These are phyloP conservation scores for Vicia sativa DNA, from an alignment of 306 rosid genomes.

Conservation along the genomic window DNA sequence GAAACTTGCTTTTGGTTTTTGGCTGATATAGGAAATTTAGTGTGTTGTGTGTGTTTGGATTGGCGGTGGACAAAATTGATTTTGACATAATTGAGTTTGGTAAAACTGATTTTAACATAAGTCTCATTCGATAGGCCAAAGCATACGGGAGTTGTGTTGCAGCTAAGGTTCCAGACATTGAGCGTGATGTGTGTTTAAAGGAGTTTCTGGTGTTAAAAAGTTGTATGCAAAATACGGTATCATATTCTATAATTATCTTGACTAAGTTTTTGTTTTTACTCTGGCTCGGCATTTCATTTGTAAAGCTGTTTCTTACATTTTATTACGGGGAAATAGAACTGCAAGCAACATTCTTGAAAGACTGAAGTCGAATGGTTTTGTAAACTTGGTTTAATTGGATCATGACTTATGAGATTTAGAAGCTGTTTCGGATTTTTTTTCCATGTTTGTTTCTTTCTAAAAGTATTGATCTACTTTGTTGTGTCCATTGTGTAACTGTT, in stretches of 20 bases:
- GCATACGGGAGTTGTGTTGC: slow-evolving; percentile 90
- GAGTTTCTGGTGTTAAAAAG: slow-evolving; percentile 80
- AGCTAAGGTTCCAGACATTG: slow-evolving; percentile 91
- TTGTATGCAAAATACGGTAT: slow-evolving; percentile 91
- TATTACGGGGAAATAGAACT: slow-evolving; percentile 13
- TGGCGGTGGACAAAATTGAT: no score
- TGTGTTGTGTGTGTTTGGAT: no score
- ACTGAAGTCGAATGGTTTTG: slow-evolving; percentile 25
- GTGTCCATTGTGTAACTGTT: slow-evolving; percentile 15
- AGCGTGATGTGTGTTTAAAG: slow-evolving; percentile 76
- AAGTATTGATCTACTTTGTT: slow-evolving; percentile 4
- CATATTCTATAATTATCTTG: slow-evolving; percentile 23
- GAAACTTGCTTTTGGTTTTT: slow-evolving; percentile 26
- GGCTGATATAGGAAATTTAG: slow-evolving; percentile 10
- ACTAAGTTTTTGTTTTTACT: background rate
- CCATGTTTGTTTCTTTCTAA: slow-evolving; percentile 1
- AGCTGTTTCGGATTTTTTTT: slow-evolving; percentile 28
- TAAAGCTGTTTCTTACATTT: slow-evolving; percentile 26
- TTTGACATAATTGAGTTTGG: no score
- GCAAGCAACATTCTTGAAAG: slow-evolving; percentile 20
- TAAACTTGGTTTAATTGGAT: slow-evolving; percentile 27
- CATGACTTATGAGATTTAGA: slow-evolving; percentile 30
- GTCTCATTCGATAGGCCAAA: slow-evolving; percentile 60
- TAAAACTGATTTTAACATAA: no score
- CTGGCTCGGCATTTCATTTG: slow-evolving; percentile 25